Evolutionary conservation across 257 asterid species (phyloP), one percentile per base, ranked within the genome.

Genomic region (Verbascum thapsus): DNA sequence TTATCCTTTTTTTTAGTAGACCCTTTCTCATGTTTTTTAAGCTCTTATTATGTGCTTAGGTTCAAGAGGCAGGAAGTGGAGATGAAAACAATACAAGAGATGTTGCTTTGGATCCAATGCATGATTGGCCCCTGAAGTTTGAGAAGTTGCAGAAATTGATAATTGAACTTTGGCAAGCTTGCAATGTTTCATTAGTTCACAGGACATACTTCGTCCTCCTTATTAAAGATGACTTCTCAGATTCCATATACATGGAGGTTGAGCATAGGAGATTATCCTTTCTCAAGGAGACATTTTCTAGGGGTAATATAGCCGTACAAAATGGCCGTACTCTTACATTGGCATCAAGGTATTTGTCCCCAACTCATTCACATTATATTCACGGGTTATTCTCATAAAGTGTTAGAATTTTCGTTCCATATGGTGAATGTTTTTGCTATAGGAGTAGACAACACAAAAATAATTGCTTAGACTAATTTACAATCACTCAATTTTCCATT

Each of bases 171-270:
- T 87, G 95, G 92, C 76, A 84, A 56, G 59, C 76, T 60, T 84
- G 92, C 80, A 77, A 80, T 64, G 83, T 87, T 12, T 75, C 92
- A 7, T 61, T 87, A 65, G 80, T 83, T 51, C 95, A 84, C 68
- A 54, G 95, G 71, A 82, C 95, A 26, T 87, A 82, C 67, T 87
- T 87, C 72, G 37, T 82, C 78, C 80, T 87, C 73, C 88, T 87
- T 6, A 76, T 87, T 41, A 85, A 82, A 75, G 88, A 78, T 10
- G 90, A 82, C 64, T 68, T 69, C 15, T 38, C 76, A 23, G 89
- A 87, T 69, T 83, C 90, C 72, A 82, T 87, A 37, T 87, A 82
- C 61, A 67, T 87, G 86, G 95, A 84, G 78, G 95, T 84, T 4
- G 95, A 84, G 65, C 78, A 78, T 42, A 71, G 90, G 69, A 82